These are phyloP conservation scores for Chytriomyces hyalinus DNA, from an alignment of 192 early-diverging fungal species.

Conservation along the genomic window DNA sequence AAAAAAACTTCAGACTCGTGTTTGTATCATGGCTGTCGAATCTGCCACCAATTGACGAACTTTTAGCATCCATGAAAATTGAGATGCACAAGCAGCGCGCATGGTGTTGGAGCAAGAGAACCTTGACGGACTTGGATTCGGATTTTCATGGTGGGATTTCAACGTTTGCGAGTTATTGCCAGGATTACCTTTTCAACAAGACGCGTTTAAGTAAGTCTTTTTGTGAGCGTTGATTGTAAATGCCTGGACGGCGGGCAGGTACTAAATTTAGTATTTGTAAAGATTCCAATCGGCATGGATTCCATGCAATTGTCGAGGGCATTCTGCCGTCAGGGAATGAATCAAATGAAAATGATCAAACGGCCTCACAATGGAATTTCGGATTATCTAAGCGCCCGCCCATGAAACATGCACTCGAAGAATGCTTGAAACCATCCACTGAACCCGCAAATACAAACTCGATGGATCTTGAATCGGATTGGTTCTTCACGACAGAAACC, in stretches of 20 bases:
- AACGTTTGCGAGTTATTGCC: constrained; percentile 16
- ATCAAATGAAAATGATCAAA: no score
- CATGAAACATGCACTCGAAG: not conserved
- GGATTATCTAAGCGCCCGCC: not conserved
- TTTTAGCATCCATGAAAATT: constrained; percentile 7
- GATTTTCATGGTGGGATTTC: not conserved
- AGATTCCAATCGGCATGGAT: constrained; percentile 3
- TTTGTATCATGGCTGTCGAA: constrained; percentile 30
- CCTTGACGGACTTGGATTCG: constrained; percentile 13
- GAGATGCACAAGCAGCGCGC: not conserved
- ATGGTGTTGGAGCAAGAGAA: constrained; percentile 8
- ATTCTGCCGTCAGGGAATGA: not conserved
- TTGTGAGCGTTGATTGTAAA: not conserved
- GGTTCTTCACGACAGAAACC: not conserved
- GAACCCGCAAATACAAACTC: not conserved
- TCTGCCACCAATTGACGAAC: constrained; percentile 13
- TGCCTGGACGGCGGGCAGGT: not conserved
- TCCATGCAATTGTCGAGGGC: constrained; percentile 13
- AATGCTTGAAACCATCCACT: not conserved
- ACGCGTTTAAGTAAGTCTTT: constrained; percentile 21
- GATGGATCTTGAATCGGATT: not conserved
- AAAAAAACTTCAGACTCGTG: not conserved
- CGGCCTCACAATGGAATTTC: not conserved
- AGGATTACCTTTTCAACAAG: constrained; percentile 25
- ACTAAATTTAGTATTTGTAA: not conserved